Conservation (phyloP, 1,284 basidiomycete species). For the Leucoagaricus sp. region DNA sequence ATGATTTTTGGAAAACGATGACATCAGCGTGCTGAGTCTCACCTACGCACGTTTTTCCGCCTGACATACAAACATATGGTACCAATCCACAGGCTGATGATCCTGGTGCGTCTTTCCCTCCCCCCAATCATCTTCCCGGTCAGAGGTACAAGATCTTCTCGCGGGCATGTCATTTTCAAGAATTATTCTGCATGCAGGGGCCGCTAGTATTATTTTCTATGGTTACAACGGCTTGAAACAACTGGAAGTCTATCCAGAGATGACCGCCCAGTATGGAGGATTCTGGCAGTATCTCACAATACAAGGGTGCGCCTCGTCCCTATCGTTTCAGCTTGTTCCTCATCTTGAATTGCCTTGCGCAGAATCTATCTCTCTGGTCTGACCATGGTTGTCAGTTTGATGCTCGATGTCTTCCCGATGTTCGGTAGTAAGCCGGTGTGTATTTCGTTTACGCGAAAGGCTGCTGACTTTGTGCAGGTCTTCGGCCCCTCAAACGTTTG, state of each 20-base stretch:
- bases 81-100: no score
- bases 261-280: slow-evolving; percentile 57
- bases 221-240: slow-evolving; percentile 43
- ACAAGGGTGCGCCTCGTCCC: slow-evolving; percentile 53
- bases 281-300: slow-evolving; percentile 76
- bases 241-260: slow-evolving; percentile 38
- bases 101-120: no score
- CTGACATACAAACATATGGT: no score
- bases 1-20: background rate
- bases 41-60: background rate
- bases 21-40: slow-evolving; percentile 9
- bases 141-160: no score
- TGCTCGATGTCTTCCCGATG: slow-evolving; percentile 52
- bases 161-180: background rate
- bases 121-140: no score
- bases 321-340: background rate
- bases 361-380: slow-evolving; percentile 52
- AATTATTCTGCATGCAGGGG: slow-evolving; percentile 34
- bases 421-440: slow-evolving; percentile 37
- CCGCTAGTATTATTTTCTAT: slow-evolving; percentile 47
- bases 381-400: slow-evolving; percentile 51
- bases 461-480: background rate
- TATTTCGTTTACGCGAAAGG: background rate
- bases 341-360: background rate
- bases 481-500: slow-evolving; percentile 46